These are phyloP conservation scores for Syzygium oleosum DNA, from an alignment of 345 rosid species.

Conservation along the genomic window DNA sequence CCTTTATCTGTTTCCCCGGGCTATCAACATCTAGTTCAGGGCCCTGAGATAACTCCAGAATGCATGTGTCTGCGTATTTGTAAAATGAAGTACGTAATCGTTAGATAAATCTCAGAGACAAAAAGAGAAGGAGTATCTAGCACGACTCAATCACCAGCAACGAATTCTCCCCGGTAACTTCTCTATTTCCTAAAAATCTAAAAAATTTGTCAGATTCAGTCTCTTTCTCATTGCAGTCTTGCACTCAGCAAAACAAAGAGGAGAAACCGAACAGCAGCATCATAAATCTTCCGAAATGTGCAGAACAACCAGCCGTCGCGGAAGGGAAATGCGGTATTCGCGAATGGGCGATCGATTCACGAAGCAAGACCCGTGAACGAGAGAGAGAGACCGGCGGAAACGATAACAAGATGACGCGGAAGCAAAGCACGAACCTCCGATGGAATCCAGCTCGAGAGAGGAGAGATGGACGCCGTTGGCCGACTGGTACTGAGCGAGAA, in stretches of 20 bases:
- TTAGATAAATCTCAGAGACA: not conserved
- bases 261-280: not conserved
- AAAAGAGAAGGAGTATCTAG: not conserved
- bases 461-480: not conserved
- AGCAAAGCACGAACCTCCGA: not conserved
- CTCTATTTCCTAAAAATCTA: not conserved
- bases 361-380: not conserved
- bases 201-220: not conserved
- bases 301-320: not conserved
- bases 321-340: not conserved
- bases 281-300: not conserved
- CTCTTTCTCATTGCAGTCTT: not conserved
- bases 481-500: not conserved
- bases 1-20: slow-evolving; percentile 45
- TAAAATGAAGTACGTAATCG: not conserved
- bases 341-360: not conserved
- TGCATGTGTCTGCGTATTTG: slow-evolving; percentile 35
- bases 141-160: not conserved
- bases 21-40: slow-evolving; percentile 35
- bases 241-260: not conserved
- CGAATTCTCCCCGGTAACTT: not conserved
- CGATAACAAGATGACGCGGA: not conserved
- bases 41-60: slow-evolving; percentile 38
- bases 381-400: not conserved
- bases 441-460: slow-evolving; percentile 1